These are phyloP conservation scores for Cylindrodendrum hubeiense DNA, from an alignment of 2,329 filamentous ascomycete genomes.

Conservation along the genomic window DNA sequence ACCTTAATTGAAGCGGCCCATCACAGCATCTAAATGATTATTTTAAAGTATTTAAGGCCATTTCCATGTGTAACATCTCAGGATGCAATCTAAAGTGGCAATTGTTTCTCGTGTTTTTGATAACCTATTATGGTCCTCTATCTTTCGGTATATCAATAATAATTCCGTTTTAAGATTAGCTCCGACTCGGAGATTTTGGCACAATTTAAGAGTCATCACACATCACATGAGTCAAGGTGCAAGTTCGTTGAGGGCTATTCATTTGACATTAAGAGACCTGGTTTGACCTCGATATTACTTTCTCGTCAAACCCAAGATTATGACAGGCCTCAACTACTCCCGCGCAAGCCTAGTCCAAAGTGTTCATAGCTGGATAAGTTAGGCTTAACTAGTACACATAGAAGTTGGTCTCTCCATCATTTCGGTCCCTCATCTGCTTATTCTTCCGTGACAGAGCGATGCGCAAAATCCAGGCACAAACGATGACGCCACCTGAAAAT, in stretches of 20 bases:
- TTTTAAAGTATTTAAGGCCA: too few species aligned
- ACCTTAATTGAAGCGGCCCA: too few species aligned
- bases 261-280: too few species aligned
- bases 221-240: neutral
- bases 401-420: constrained; percentile 42
- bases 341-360: neutral
- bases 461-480: constrained; percentile 53
- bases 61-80: too few species aligned
- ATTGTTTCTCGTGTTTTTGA: too few species aligned
- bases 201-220: neutral
- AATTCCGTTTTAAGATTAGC: too few species aligned
- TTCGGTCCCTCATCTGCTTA: constrained; percentile 43
- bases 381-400: constrained; percentile 44
- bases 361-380: too few species aligned
- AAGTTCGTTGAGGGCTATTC: neutral
- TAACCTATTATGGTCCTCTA: too few species aligned
- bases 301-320: too few species aligned
- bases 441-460: constrained; percentile 51
- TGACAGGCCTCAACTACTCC: neutral
- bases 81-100: too few species aligned
- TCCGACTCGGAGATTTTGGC: neutral
- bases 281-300: neutral
- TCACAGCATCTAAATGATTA: too few species aligned
- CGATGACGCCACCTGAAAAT: constrained; percentile 50
- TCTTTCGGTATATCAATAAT: too few species aligned